Percentiles rank a stretch among this genome's conserved stretches.
Conservation (phyloP, 805 yeast genomes). For the Nakazawaea ernobii region DNA sequence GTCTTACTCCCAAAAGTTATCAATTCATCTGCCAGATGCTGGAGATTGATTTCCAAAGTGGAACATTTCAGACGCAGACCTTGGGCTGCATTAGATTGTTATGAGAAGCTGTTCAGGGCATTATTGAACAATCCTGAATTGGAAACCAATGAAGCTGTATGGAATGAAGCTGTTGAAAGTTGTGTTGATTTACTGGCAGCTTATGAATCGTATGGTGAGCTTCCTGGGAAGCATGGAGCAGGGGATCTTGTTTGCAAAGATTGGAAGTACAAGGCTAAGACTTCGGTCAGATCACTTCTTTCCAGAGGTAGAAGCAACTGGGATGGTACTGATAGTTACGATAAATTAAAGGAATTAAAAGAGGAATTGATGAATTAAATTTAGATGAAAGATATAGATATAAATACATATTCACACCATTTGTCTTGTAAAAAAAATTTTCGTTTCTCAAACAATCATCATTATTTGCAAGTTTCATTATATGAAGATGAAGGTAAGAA, state of each 20-base stretch:
- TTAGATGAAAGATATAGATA: not conserved
- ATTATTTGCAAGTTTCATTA: no score
- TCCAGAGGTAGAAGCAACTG: constrained; percentile 74
- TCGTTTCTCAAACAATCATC: not conserved
- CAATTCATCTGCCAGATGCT: constrained; percentile 60
- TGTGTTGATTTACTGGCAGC: constrained; percentile 79
- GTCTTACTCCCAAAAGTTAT: constrained; percentile 62
- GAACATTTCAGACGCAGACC: constrained; percentile 84
- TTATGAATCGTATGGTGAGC: constrained; percentile 81
- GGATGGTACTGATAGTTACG: constrained; percentile 81
- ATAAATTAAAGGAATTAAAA: constrained; percentile 48
- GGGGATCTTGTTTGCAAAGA: constrained; percentile 86
- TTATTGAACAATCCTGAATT: constrained; percentile 59
- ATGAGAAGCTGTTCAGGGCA: constrained; percentile 83
- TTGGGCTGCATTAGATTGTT: constrained; percentile 81
- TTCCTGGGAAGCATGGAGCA: constrained; percentile 72
- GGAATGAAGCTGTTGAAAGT: constrained; percentile 77
- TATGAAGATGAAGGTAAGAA: not conserved
- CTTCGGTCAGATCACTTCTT: constrained; percentile 66
- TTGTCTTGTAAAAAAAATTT: not conserved
- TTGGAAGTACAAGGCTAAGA: constrained; percentile 82
- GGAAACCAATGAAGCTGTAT: constrained; percentile 50
- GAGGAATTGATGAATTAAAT: constrained; percentile 27
- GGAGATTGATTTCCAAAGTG: constrained; percentile 82
- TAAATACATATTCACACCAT: not conserved